Evolutionary conservation across 2,329 filamentous ascomycete species (phyloP).

Genomic region (Colletotrichum sp.): DNA sequence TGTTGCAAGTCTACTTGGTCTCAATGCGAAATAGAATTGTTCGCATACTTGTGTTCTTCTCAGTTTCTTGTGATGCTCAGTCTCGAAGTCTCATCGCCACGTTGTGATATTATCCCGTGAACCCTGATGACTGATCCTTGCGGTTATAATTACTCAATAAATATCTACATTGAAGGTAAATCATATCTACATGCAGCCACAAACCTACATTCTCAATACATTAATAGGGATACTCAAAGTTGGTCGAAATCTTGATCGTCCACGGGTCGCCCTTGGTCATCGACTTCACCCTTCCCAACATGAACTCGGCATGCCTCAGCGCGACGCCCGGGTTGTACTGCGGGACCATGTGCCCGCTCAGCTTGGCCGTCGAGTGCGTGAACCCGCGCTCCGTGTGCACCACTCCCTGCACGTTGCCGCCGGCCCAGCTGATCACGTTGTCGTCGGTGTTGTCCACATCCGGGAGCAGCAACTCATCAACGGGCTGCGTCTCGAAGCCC

Average conservation of each 20-base stretch:
- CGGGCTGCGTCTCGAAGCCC: conserved; percentile 69
- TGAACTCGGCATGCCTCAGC: conserved; percentile 75
- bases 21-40: background rate
- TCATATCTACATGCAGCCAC: background rate
- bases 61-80: background rate
- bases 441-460: conserved; percentile 24
- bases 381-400: conserved; percentile 77
- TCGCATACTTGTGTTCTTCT: background rate
- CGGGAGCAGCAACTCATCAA: conserved; percentile 72
- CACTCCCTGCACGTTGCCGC: conserved; percentile 71
- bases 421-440: conserved; percentile 52
- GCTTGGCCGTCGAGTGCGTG: conserved; percentile 69
- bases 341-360: conserved; percentile 72
- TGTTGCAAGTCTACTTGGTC: background rate
- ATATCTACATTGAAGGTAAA: background rate
- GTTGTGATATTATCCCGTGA: background rate
- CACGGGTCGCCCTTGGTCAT: background rate
- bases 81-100: background rate
- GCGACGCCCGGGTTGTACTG: conserved; percentile 72
- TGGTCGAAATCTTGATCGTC: conserved; percentile 1
- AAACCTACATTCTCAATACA: background rate
- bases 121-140: background rate
- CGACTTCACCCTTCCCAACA: conserved; percentile 70
- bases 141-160: background rate
- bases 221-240: conserved; percentile 4